phyloP scores from a whole-genome alignment of 805 yeast species.

The Myxozyma kluyveri region DNA sequence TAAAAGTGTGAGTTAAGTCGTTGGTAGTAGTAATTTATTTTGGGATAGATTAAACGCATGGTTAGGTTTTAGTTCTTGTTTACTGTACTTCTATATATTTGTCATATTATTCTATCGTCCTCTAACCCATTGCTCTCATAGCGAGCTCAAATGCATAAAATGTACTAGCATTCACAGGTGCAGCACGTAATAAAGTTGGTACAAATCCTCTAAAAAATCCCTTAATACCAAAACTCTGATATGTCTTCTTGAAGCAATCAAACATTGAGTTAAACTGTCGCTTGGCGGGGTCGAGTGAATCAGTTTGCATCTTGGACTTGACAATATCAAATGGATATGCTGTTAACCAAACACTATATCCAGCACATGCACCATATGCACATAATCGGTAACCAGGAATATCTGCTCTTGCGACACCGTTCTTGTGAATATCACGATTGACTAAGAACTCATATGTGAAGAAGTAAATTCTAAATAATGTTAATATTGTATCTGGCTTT shows the following conservation, averaged over 20 bases:
- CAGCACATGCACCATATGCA: slow-evolving; percentile 84
- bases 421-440: slow-evolving; percentile 51
- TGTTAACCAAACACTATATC: slow-evolving; percentile 81
- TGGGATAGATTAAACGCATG: too few species aligned
- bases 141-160: slow-evolving; percentile 90
- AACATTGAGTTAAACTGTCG: slow-evolving; percentile 59
- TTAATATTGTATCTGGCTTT: not conserved
- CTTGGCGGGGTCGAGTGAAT: slow-evolving; percentile 53
- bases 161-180: slow-evolving; percentile 97
- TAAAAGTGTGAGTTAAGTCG: not conserved
- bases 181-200: slow-evolving; percentile 93
- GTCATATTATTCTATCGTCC: not conserved
- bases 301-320: slow-evolving; percentile 84
- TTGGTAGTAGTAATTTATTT: not conserved
- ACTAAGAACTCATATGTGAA: slow-evolving; percentile 87
- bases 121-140: slow-evolving; percentile 51
- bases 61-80: not conserved
- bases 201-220: slow-evolving; percentile 89
- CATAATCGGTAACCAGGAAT: slow-evolving; percentile 88
- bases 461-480: slow-evolving; percentile 52
- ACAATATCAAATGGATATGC: slow-evolving; percentile 88
- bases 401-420: slow-evolving; percentile 56
- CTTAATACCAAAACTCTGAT: slow-evolving; percentile 56
- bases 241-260: slow-evolving; percentile 58
- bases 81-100: not conserved